phyloP scores from a whole-genome alignment of 176 grass and related monocot genomes.

The Rhynchospora pubera region DNA sequence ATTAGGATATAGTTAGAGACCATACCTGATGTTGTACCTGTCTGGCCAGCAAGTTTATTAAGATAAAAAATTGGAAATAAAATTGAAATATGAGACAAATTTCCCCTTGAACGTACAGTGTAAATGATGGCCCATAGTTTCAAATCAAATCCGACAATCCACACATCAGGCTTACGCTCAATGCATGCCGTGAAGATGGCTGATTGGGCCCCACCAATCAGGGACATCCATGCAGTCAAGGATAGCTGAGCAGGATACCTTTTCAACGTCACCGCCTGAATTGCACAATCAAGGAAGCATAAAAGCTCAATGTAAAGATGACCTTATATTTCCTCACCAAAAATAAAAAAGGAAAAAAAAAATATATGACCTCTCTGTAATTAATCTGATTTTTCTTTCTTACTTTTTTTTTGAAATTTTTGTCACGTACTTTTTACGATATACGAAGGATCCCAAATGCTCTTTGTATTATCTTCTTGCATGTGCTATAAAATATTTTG shows the following conservation, averaged over 20 bases:
- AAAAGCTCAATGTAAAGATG: not conserved
- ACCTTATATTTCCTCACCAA: not conserved
- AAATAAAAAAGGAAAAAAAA: not conserved
- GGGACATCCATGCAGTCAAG: slow-evolving; percentile 74
- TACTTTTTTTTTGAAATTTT: not conserved
- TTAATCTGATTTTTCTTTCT: not conserved
- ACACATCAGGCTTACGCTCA: slow-evolving; percentile 39
- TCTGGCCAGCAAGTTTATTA: not conserved
- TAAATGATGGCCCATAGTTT: slow-evolving; percentile 85
- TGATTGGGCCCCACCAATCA: slow-evolving; percentile 63
- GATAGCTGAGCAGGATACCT: slow-evolving; percentile 84
- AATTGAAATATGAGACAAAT: not conserved
- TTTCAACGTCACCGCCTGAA: slow-evolving; percentile 60
- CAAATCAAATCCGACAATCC: slow-evolving; percentile 67
- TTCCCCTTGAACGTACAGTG: slow-evolving; percentile 8
- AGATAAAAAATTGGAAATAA: not conserved
- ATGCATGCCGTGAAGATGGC: slow-evolving; percentile 39
- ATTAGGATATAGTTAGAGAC: not conserved
- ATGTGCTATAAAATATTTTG: not conserved
- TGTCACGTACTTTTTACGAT: not conserved
- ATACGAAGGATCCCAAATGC: not conserved
- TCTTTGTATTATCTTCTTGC: not conserved
- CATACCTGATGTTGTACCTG: not conserved
- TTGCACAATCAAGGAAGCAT: not conserved
- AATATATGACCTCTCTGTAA: not conserved